Percentiles rank a stretch among this genome's conserved stretches.
Conservation (phyloP, 2,329 filamentous ascomycete species). For the Aspergillus bombycis region DNA sequence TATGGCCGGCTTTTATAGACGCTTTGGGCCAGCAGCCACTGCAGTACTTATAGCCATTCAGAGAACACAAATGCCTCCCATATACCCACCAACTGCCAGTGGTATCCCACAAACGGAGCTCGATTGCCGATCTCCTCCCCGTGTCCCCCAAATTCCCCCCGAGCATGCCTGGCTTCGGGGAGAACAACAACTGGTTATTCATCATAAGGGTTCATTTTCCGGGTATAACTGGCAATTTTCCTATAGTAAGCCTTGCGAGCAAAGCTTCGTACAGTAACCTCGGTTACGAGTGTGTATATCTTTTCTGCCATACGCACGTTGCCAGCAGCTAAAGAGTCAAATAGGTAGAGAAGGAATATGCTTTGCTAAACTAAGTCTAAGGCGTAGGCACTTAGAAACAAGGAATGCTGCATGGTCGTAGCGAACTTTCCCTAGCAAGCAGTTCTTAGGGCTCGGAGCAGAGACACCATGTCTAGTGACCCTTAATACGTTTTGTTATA, state of each 20-base stretch:
- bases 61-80: background rate
- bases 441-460: background rate
- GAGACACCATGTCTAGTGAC: background rate
- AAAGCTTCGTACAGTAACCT: background rate
- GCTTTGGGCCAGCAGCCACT: background rate
- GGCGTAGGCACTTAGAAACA: background rate
- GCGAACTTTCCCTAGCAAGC: background rate
- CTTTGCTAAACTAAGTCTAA: background rate
- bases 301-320: background rate
- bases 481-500: background rate
- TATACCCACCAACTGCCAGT: background rate
- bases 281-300: background rate
- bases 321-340: background rate
- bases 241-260: background rate
- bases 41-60: background rate
- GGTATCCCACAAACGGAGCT: background rate
- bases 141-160: background rate
- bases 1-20: background rate
- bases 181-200: background rate
- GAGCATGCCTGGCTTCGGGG: background rate
- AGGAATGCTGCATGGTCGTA: background rate
- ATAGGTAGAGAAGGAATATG: background rate
- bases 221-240: background rate
- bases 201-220: background rate
- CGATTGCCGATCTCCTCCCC: background rate